Evolutionary conservation across 2,329 filamentous ascomycete genomes (phyloP), one percentile per base, ranked within the genome.

Genomic region (Cytospora chrysosperma): DNA sequence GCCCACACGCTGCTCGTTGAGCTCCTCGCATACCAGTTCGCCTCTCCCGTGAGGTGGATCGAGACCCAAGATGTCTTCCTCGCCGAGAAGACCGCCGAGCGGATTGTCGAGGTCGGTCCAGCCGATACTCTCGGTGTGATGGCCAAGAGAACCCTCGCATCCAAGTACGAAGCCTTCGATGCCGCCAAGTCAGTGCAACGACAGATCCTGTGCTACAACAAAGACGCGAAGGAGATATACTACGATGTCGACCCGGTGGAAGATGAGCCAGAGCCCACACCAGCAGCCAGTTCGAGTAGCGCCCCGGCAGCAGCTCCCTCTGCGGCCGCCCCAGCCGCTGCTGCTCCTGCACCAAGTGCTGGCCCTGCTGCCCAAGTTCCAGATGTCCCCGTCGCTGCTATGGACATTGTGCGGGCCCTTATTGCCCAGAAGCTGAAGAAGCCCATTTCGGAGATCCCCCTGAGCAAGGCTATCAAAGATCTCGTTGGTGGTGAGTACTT

Each of bases 41-140:
- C 95, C 72, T 98, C 94, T 61, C 95, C 95, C 57, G 95, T 99
- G 72, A 89, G 95, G 88, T 99, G 95, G 95, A 99, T 99, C 79
- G 95, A 99, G 81, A 99, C 95, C 61, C 95, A 99, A 81, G 95
- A 99, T 94, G 95, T 99, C 72, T 95, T 99, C 74, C 90, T 99
- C 71, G 94, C 90, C 69, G 93, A 98, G 79, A 95, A 96, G 81
- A 90, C 88, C 59, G 96, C 95, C 57, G 95, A 99, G 85, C 89
- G 95, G 75, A 96, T 99, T 74, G 95, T 99, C 72, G 95, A 99
- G 79, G 90, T 99, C 71, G 95, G 95, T 76, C 95, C 95, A 28
- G 93, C 94, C 72, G 94, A 99, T 78, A 99, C 95, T 28, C 87
- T 99, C 40, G 94, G 94, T 75, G 93, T 92, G 64, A 99, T 99